Base-by-base conservation (phyloP, 2,329 filamentous ascomycete species). In the Dactylonectria macrodidyma region DNA sequence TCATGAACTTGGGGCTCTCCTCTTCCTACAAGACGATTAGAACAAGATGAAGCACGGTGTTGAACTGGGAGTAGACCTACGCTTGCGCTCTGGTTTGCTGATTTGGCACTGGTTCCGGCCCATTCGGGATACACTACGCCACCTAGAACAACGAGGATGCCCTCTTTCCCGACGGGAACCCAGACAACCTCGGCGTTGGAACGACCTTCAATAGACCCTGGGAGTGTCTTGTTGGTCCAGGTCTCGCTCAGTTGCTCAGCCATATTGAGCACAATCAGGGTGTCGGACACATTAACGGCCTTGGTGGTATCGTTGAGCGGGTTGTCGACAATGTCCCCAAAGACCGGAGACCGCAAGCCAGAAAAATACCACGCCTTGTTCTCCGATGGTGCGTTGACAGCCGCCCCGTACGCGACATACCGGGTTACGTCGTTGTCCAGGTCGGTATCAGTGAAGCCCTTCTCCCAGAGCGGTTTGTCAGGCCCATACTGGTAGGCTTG, bases 91-190 rank as follows among this genome's bases (percentile, higher is more conserved):
- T 73, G 69, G 44, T 83, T 73, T 2, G 71, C 63, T 1, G 81
- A 82, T 44, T 69, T 65, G 3, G 70, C 67, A 22, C 22, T 71
- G 9, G n/a, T 44, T 24, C 69, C 67, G 0, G 74, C 72, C 79
- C 85, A 91, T 26, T 87, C 83, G 0, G 91, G 90, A 75, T 88
- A 84, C 0, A 85, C 88, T 2, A 93, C 94, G 12, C 94, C 94
- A 7, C 93, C 93, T 0, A 97, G 82, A 3, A 92, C 92, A 1
- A 97, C 86, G 9, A 97, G 84, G 51, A 96, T 90, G 1, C 94
- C 94, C 73, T 94, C 84, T 16, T 87, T 82, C 3, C 93, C 93
- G 51, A 95, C 93, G 1, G 94, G 94, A 1, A 97, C 86, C 91
- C 92, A 94, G 1, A 92, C 90, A 1, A 92, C 82, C 65, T 92